A percentile compares a stretch with the other conserved stretches of the same genome.
Evolutionary conservation across 352 stramenopile genomes (phyloP).

Genomic region (Thalassiosira exigua): DNA sequence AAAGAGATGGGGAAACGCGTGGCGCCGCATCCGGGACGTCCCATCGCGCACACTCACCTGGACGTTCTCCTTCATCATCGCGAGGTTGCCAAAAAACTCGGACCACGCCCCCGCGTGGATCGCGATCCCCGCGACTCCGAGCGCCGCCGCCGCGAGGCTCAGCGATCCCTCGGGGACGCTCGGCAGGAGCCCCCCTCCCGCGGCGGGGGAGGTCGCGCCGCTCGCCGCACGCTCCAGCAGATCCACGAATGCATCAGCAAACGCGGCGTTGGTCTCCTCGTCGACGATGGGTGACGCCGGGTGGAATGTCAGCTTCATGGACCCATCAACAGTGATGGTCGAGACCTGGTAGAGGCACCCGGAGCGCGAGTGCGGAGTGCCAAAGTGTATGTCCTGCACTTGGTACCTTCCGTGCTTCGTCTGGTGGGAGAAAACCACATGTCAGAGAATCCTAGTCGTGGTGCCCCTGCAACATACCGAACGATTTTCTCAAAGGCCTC

Average conservation of each 20-base stretch:
- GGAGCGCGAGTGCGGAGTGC: constrained; percentile 68
- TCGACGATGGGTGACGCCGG: constrained; percentile 74
- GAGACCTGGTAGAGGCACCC: constrained; percentile 76
- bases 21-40: no score
- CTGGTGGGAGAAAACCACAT: no score
- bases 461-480: no score
- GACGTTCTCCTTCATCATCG: constrained; percentile 77
- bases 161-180: constrained; percentile 42
- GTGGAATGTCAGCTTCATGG: constrained; percentile 81
- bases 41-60: no score
- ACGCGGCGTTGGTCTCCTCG: constrained; percentile 68
- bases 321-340: constrained; percentile 76
- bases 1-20: no score
- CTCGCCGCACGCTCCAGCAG: constrained; percentile 63
- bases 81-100: constrained; percentile 73
- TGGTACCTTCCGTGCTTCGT: constrained; percentile 72
- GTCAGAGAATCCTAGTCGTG: no score
- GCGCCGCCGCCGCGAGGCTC: constrained; percentile 42
- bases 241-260: constrained; percentile 80
- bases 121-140: constrained; percentile 53
- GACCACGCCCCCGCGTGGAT: constrained; percentile 68
- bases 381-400: constrained; percentile 80
- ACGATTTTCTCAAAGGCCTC: no score
- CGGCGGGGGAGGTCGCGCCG: neutral
- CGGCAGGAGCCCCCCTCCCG: no score